Conservation (phyloP, 2,329 filamentous ascomycete genomes). For the Botrytis fabae region DNA sequence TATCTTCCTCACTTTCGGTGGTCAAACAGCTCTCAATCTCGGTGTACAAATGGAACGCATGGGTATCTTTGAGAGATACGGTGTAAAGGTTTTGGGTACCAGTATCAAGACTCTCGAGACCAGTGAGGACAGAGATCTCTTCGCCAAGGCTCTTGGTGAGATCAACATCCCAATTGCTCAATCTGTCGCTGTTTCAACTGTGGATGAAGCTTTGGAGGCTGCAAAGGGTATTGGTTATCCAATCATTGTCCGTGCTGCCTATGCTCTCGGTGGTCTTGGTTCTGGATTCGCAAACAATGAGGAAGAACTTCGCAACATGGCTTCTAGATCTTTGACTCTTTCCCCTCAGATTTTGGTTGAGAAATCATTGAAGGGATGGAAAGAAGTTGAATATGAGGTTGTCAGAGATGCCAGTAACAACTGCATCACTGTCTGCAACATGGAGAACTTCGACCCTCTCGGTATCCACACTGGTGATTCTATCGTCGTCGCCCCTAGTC, state of each 20-base stretch:
- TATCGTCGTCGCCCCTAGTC: constrained; percentile 94
- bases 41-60: constrained; percentile 97
- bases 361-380: constrained; percentile 99
- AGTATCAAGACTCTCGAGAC: constrained; percentile 92
- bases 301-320: constrained; percentile 91
- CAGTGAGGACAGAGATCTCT: constrained; percentile 93
- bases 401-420: constrained; percentile 97
- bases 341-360: constrained; percentile 97
- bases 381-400: constrained; percentile 98
- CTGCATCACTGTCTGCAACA: constrained; percentile 98
- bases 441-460: constrained; percentile 98
- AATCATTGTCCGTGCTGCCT: constrained; percentile 96
- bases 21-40: constrained; percentile 93
- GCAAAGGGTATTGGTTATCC: constrained; percentile 89
- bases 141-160: constrained; percentile 92
- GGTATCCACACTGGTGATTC: constrained; percentile 98
- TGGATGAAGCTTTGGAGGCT: constrained; percentile 89
- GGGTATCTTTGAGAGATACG: constrained; percentile 93
- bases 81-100: constrained; percentile 92
- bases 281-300: constrained; percentile 94
- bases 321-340: constrained; percentile 86
- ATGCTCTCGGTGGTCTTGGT: constrained; percentile 91
- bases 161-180: constrained; percentile 97
- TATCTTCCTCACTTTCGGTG: constrained; percentile 95
- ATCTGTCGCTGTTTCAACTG: constrained; percentile 86